phyloP scores from a whole-genome alignment of 2,329 filamentous ascomycete genomes.

The Epichloe uncinata region DNA sequence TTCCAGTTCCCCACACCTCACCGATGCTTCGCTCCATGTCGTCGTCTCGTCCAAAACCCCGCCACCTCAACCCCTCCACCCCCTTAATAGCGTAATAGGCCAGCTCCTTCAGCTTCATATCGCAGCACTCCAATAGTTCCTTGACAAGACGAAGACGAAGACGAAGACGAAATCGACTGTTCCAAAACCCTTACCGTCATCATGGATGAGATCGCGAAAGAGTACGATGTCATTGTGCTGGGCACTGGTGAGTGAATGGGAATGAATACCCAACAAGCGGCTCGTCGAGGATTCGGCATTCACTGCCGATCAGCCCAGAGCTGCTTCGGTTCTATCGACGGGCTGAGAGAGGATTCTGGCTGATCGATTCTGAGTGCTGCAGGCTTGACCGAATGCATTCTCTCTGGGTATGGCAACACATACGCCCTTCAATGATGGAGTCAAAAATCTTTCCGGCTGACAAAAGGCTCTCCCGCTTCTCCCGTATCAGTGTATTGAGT shows the following conservation, averaged over 20 bases:
- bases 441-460: constrained; percentile 2
- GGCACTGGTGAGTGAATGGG: constrained; percentile 68
- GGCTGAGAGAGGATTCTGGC: constrained; percentile 1
- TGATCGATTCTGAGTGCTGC: constrained; percentile 11
- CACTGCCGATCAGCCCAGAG: neutral
- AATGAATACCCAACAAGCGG: neutral
- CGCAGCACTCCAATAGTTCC: neutral
- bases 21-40: constrained; percentile 9
- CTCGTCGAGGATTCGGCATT: neutral
- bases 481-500: constrained; percentile 57
- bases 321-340: neutral
- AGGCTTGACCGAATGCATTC: constrained; percentile 98
- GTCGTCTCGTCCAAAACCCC: constrained; percentile 11
- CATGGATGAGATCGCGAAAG: constrained; percentile 97
- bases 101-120: constrained; percentile 4
- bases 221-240: constrained; percentile 98
- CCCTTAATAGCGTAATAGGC: neutral
- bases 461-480: constrained; percentile 19
- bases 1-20: constrained; percentile 14
- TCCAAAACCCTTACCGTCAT: constrained; percentile 13
- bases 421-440: neutral
- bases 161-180: neutral
- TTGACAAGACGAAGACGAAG: neutral
- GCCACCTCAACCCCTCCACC: constrained; percentile 16
- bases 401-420: constrained; percentile 65